phyloP scores from a whole-genome alignment of 345 rosid species.

The Heritiera fomes region DNA sequence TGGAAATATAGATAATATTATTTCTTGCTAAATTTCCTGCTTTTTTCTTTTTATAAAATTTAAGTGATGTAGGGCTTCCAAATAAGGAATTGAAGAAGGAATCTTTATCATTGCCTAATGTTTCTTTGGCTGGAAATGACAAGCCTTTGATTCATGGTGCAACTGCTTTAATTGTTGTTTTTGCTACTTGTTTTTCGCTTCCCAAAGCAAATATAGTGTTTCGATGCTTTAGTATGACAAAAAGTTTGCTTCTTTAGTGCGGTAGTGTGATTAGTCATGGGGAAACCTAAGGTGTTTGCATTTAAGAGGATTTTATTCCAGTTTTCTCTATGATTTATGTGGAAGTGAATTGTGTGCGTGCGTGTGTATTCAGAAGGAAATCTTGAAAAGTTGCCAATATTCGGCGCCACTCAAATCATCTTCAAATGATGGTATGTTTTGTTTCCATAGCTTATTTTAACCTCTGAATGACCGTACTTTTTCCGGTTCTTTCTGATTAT shows the following conservation, averaged over 20 bases:
- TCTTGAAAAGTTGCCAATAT: slow-evolving; percentile 5
- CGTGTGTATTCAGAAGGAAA: too few species aligned
- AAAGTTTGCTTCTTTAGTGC: not conserved
- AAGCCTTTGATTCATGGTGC: slow-evolving; percentile 34
- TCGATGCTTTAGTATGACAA: not conserved
- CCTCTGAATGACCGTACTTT: not conserved
- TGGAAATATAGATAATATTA: not conserved
- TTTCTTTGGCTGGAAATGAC: slow-evolving; percentile 20
- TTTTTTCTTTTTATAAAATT: not conserved
- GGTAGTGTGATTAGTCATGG: not conserved
- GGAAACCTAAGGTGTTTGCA: not conserved
- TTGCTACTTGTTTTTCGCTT: not conserved
- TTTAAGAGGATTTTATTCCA: not conserved
- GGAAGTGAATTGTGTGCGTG: not conserved
- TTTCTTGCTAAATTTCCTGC: not conserved
- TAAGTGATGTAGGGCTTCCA: slow-evolving; percentile 36
- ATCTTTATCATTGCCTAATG: slow-evolving; percentile 10
- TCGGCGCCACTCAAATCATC: slow-evolving; percentile 31
- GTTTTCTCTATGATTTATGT: not conserved
- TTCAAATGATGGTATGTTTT: slow-evolving; percentile 58
- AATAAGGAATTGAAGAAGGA: slow-evolving; percentile 25
- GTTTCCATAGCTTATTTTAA: too few species aligned
- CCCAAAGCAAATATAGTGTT: not conserved
- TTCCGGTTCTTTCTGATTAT: not conserved
- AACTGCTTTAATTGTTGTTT: not conserved